A percentile compares a stretch with the other conserved stretches of the same genome.
These are phyloP conservation scores for Circinella umbellata DNA, from an alignment of 371 early-diverging fungal genomes.

Conservation along the genomic window DNA sequence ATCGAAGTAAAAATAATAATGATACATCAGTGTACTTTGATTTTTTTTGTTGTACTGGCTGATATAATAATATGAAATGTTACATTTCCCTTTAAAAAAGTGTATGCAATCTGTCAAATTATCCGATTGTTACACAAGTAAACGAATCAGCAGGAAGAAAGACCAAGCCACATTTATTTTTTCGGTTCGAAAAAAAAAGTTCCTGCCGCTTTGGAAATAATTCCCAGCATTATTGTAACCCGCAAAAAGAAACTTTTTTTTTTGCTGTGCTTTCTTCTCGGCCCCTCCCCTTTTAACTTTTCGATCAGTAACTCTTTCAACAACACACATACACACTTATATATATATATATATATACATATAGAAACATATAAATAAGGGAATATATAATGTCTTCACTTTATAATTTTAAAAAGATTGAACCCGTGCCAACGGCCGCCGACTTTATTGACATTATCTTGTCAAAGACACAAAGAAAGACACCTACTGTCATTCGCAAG, in stretches of 20 bases:
- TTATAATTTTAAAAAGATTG: conserved; percentile 99
- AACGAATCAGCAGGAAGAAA: too few relatives aligned
- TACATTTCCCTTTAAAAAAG: too few relatives aligned
- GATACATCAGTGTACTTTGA: too few relatives aligned
- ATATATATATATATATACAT: too few relatives aligned
- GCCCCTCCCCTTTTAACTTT: conserved; percentile 3
- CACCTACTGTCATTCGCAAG: conserved; percentile 98
- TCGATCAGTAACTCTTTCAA: neutral
- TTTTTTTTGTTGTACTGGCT: too few relatives aligned
- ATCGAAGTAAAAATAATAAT: too few relatives aligned
- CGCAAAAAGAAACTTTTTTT: conserved; percentile 1
- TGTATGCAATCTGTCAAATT: too few relatives aligned
- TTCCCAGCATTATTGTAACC: neutral
- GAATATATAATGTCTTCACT: conserved; percentile 36
- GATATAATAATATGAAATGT: too few relatives aligned
- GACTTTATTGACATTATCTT: conserved; percentile 99
- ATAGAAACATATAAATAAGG: too few relatives aligned
- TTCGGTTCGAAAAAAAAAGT: neutral
- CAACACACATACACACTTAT: too few relatives aligned
- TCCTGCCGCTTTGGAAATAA: neutral
- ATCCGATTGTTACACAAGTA: too few relatives aligned
- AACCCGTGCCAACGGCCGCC: conserved; percentile 91
- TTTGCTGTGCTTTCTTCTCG: neutral
- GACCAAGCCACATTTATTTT: neutral
- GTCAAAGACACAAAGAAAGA: conserved; percentile 99